These are phyloP conservation scores for Plectosphaerella plurivora DNA, from an alignment of 2,329 filamentous ascomycete genomes.

Conservation along the genomic window DNA sequence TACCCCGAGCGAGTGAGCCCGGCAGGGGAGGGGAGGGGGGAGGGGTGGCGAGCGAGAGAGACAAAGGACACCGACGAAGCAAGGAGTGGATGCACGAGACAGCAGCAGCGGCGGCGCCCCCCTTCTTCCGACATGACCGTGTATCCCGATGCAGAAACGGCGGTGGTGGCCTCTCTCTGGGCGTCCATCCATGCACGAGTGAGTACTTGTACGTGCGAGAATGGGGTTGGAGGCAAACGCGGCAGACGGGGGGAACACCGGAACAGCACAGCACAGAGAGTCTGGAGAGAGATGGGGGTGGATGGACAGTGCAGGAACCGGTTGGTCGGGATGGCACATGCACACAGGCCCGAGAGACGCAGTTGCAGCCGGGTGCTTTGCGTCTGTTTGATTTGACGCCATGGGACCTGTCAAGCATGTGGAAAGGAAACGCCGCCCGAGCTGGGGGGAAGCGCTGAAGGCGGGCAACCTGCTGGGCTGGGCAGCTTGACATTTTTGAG, in stretches of 20 bases:
- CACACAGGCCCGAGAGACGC: too few relatives aligned
- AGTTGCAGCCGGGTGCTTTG: too few relatives aligned
- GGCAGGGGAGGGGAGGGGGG: neutral
- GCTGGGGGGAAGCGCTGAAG: neutral
- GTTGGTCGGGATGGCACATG: too few relatives aligned
- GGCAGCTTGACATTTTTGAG: neutral
- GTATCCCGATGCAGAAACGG: neutral
- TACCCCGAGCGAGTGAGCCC: neutral
- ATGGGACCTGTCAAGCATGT: constrained; percentile 3
- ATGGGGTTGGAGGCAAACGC: too few relatives aligned
- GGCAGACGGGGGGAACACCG: too few relatives aligned
- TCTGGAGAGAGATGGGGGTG: too few relatives aligned
- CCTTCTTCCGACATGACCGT: neutral
- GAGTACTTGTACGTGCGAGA: too few relatives aligned
- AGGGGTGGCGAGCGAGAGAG: neutral
- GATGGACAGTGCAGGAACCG: too few relatives aligned
- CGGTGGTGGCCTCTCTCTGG: neutral
- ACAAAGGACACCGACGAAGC: neutral
- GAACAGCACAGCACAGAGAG: too few relatives aligned
- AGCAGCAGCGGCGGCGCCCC: too few relatives aligned
- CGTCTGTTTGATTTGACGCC: neutral
- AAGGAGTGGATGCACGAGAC: neutral
- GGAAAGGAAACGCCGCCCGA: neutral
- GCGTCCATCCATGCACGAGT: too few relatives aligned
- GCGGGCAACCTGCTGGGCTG: neutral